Conservation (phyloP, 2,329 filamentous ascomycete species). For the Arthrobotrys musiformis region DNA sequence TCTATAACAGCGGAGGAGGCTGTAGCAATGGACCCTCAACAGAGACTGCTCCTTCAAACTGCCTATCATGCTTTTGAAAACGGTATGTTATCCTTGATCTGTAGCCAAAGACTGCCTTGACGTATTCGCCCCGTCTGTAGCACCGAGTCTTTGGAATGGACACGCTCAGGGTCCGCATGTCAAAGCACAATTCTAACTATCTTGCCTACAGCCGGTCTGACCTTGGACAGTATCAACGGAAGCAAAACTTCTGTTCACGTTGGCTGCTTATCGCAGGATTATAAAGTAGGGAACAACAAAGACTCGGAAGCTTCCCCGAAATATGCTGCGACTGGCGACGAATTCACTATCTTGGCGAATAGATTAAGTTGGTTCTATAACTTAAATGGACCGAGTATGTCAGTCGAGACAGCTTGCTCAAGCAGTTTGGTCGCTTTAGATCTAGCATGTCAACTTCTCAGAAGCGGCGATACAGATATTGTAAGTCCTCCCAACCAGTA, state of each 20-base stretch:
- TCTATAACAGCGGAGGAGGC: slow-evolving; percentile 88
- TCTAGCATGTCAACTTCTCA: slow-evolving; percentile 67
- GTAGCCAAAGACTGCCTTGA: background rate
- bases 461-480: slow-evolving; percentile 61
- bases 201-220: slow-evolving; percentile 6
- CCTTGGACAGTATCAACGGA: slow-evolving; percentile 57
- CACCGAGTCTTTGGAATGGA: background rate
- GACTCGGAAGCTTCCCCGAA: slow-evolving; percentile 62
- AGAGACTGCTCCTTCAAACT: slow-evolving; percentile 79
- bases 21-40: slow-evolving; percentile 80
- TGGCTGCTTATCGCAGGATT: slow-evolving; percentile 41
- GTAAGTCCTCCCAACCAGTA: slow-evolving; percentile 36
- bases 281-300: slow-evolving; percentile 49
- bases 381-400: slow-evolving; percentile 58
- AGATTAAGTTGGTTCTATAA: slow-evolving; percentile 64
- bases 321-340: slow-evolving; percentile 62
- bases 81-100: slow-evolving; percentile 70
- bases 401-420: slow-evolving; percentile 71
- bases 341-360: slow-evolving; percentile 65
- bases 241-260: slow-evolving; percentile 49
- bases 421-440: slow-evolving; percentile 69
- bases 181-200: background rate
- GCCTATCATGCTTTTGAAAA: slow-evolving; percentile 85
- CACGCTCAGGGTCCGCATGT: no score
- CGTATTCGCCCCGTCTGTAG: background rate